Base-by-base conservation (phyloP, 345 rosid genomes). In the Arabis alpina region DNA sequence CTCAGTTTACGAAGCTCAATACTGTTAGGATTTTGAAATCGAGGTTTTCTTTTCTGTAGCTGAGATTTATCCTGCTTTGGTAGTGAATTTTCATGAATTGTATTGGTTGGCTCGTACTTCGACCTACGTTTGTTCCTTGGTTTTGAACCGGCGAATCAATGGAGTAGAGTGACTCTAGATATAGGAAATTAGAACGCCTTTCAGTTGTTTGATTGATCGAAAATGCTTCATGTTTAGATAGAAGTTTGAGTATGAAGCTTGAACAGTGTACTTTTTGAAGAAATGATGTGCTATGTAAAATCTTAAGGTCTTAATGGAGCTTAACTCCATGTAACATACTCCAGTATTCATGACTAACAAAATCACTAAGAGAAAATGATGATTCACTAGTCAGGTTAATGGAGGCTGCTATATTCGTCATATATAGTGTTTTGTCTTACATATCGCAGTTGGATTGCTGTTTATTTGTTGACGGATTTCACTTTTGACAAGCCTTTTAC, bases 191-290 rank as follows among this genome's bases (percentile, higher is more conserved):
- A 74, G 24, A 43, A 15, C 60, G 42, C 37, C 44, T 23, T 14
- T 8, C 10, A 3, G 4, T 12, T 59, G 6, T 15, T 32, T 36
- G 9, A 45, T 66, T 74, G 43, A 60, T 34, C 10, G 15, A 43
- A 34, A 24, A 66, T 32, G 68, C 10, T 52, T 32, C 48, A 73
- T 58, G 72, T 32, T 42, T 50, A 42, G 36, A 10, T 49, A 58
- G 16, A 58, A n/a, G 27, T 11, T 49, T 52, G 41, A 52, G 42
- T 65, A n/a, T 50, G 43, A 74, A 52, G 55, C 72, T 25, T 74
- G 37, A n/a, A 66, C 30, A 19, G 4, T 74, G 42, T 11, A 59
- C 3, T 59, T 24, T 7, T 44, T 16, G 68, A 51, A 25, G 44
- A 50, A 58, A 23, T 44, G 11, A 42, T 57, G n/a, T 24, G 42